Evolutionary conservation across 805 yeast genomes (phyloP).

Genomic region (Komagataella pseudopastoris): DNA sequence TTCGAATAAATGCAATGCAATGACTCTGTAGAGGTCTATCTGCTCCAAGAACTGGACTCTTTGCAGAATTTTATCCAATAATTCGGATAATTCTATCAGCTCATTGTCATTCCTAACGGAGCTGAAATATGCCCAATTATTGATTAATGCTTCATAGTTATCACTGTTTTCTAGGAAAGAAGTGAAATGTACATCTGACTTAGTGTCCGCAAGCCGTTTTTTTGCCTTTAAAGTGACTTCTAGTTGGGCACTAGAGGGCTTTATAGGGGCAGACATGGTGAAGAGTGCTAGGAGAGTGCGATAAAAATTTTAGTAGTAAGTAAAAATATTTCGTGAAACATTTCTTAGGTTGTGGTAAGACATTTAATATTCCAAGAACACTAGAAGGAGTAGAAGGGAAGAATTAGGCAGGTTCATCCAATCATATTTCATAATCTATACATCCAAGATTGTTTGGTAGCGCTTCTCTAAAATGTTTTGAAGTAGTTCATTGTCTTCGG

Average conservation of each 20-base stretch:
- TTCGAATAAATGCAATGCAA: constrained; percentile 22
- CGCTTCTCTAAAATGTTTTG: neutral
- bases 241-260: neutral
- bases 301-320: neutral
- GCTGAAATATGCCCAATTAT: constrained; percentile 27
- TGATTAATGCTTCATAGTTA: constrained; percentile 20
- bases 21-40: constrained; percentile 30
- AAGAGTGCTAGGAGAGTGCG: neutral
- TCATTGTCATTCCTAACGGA: constrained; percentile 37
- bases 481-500: neutral
- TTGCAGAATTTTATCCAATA: constrained; percentile 23
- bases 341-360: too few species aligned
- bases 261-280: neutral
- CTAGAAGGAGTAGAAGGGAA: too few species aligned
- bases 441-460: neutral
- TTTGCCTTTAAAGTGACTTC: neutral
- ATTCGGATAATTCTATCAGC: constrained; percentile 28
- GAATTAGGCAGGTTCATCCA: neutral
- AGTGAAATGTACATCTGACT: neutral
- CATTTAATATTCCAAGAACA: too few species aligned
- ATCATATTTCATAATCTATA: neutral
- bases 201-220: neutral
- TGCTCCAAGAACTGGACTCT: constrained; percentile 8
- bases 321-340: neutral
- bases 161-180: constrained; percentile 2